A percentile compares a stretch with the other conserved stretches of the same genome.
Evolutionary conservation across 1,284 basidiomycete genomes (phyloP).

Genomic region (Moesziomyces globuligerus): DNA sequence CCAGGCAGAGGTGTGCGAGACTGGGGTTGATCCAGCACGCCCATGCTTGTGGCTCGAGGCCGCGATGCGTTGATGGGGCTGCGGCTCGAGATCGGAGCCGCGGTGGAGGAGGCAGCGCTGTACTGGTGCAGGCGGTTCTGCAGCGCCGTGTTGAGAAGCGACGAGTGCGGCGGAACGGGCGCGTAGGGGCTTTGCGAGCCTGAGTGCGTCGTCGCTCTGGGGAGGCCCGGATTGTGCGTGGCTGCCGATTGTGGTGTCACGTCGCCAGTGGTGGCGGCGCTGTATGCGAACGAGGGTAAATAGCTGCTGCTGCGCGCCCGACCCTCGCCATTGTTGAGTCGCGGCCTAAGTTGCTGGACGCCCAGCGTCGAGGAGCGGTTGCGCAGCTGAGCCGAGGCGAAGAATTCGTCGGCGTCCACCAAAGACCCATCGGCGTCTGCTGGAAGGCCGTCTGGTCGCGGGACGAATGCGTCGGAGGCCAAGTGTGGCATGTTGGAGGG

Average conservation of each 20-base stretch:
- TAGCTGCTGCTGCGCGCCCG: constrained; percentile 50
- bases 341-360: constrained; percentile 29
- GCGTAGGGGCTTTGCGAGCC: constrained; percentile 34
- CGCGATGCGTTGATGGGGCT: constrained; percentile 9
- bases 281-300: constrained; percentile 32
- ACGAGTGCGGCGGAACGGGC: constrained; percentile 24
- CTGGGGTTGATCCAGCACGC: constrained; percentile 31
- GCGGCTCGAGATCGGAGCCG: constrained; percentile 3
- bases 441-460: background rate
- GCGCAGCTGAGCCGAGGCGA: constrained; percentile 22
- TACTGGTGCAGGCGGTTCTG: constrained; percentile 40
- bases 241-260: constrained; percentile 5
- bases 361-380: constrained; percentile 40
- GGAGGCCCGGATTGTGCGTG: constrained; percentile 2
- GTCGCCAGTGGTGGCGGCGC: constrained; percentile 3
- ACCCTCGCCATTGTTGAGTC: constrained; percentile 26
- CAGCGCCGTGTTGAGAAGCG: constrained; percentile 35
- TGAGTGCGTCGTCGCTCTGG: constrained; percentile 15
- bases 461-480: background rate
- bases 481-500: background rate
- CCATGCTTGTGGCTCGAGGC: constrained; percentile 49
- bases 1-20: constrained; percentile 10
- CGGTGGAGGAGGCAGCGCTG: constrained; percentile 7
- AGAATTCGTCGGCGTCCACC: constrained; percentile 13
- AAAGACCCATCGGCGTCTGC: constrained; percentile 12